Evolutionary conservation across 2,329 filamentous ascomycete species (phyloP), one percentile per base, ranked within the genome.

Genomic region (Aspergillus bombycis): DNA sequence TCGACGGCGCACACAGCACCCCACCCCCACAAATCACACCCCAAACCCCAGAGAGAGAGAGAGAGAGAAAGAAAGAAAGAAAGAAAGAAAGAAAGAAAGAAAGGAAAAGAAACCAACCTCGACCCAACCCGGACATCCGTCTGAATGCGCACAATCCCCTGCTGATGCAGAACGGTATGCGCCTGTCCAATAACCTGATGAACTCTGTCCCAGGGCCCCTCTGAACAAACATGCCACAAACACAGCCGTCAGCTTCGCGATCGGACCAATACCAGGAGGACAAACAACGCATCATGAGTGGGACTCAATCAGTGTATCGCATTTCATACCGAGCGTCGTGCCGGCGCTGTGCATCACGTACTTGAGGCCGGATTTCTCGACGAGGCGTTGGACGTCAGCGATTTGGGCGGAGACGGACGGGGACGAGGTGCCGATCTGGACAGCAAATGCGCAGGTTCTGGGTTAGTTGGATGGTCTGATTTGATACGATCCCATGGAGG

Each of bases 341-440:
- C 94, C 95, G 2, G 93, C 94, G 30, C 92, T 94, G 80, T 98
- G 94, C 92, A 98, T 95, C 54, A 86, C 89, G 76, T 94, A 94
- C 67, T 88, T 89, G 66, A 98, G 78, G 2, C 93, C 93, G 70
- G 91, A 95, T 60, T 87, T 88, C 78, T 91, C 88, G 71, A 99
- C 85, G 41, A 98, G 84, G 62, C 89, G 88, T 81, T 98, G 94
- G 43, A 98, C 93, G 67, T 91, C 89, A 38, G 94, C 94, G 34
- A 99, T 89, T 76, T 98, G 91, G 69, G 90, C 87, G 5, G 92
- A 90, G 19, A 94, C 91, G 2, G 91, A 93, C 58, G 88, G 84
- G 46, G 80, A 89, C 56, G 88, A 88, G 21, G 94, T 97, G 65
- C 95, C 94, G 66, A 98, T 86, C 90, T 92, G 58, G 16, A 41